Evolutionary conservation across 352 stramenopile genomes (phyloP).

Genomic region (Thalassiosira livingstoniorum): DNA sequence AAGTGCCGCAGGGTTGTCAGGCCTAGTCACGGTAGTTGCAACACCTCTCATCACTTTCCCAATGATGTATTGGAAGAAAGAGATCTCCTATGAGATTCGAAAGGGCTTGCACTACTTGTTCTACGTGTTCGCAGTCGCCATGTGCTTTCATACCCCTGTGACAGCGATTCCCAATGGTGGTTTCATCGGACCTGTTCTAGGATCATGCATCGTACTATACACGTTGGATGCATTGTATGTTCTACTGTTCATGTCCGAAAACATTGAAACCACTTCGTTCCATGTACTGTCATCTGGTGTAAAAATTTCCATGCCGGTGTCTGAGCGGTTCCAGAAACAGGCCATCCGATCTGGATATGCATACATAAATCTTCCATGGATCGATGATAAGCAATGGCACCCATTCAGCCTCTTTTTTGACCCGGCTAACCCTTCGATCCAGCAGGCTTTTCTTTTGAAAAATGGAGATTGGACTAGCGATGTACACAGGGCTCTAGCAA

Average conservation of each 20-base stretch:
- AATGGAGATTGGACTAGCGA: conserved; percentile 63
- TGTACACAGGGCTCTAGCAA: conserved; percentile 48
- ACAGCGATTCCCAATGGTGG: conserved; percentile 60
- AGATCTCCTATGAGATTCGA: conserved; percentile 60
- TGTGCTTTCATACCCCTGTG: conserved; percentile 55
- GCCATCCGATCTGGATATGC: conserved; percentile 19
- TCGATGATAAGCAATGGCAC: conserved; percentile 67
- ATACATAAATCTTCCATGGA: conserved; percentile 64
- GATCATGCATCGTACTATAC: conserved; percentile 54
- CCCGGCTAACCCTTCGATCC: conserved; percentile 38
- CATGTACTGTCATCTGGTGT: conserved; percentile 59
- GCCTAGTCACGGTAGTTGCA: conserved; percentile 42
- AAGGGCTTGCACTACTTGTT: conserved; percentile 65
- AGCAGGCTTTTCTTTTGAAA: conserved; percentile 62
- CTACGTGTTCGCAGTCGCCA: conserved; percentile 48
- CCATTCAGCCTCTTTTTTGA: conserved; percentile 66
- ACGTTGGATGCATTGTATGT: conserved; percentile 57
- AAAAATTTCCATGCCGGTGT: conserved; percentile 60
- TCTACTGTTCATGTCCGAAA: conserved; percentile 67
- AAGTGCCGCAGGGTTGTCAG: conserved; percentile 43
- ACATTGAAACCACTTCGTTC: conserved; percentile 61
- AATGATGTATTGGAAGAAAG: conserved; percentile 56
- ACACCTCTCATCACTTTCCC: conserved; percentile 52
- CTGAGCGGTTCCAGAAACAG: conserved; percentile 50
- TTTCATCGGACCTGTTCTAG: conserved; percentile 52